Conservation (phyloP, 495 filamentous ascomycete species). For the Annulohypoxylon nitens region DNA sequence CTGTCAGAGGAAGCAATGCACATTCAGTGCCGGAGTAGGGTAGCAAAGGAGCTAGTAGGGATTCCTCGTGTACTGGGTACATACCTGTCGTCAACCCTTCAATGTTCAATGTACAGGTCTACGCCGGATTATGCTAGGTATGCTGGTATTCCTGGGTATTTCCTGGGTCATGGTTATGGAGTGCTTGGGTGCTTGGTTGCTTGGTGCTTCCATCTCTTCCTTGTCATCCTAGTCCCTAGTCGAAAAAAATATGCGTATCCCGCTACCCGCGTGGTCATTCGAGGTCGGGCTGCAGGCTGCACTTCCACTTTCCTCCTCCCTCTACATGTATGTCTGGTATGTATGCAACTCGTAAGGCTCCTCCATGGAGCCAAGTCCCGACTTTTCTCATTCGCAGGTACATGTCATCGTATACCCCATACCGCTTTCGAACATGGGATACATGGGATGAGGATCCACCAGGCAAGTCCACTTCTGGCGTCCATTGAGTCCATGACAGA, state of each 20-base stretch:
- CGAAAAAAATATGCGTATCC: conserved; percentile 21
- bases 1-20: conserved; percentile 41
- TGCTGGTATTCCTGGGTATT: conserved; percentile 1
- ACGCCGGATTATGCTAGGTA: conserved; percentile 3
- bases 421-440: conserved; percentile 50
- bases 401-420: conserved; percentile 51
- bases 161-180: background rate
- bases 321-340: background rate
- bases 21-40: conserved; percentile 42
- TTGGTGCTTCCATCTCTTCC: conserved; percentile 18
- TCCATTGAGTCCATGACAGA: conserved; percentile 51
- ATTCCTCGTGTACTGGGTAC: conserved; percentile 39
- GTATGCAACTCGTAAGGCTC: conserved; percentile 51
- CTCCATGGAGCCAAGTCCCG: conserved; percentile 43
- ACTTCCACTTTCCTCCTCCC: conserved; percentile 22
- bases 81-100: conserved; percentile 37
- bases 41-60: conserved; percentile 34
- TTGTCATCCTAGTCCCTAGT: conserved; percentile 35
- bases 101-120: background rate
- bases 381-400: conserved; percentile 47
- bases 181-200: conserved; percentile 13
- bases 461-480: conserved; percentile 48
- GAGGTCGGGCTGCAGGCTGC: conserved; percentile 49
- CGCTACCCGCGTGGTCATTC: conserved; percentile 48
- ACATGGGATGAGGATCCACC: conserved; percentile 52